A percentile compares a stretch with the other conserved stretches of the same genome.
phyloP scores from a whole-genome alignment of 2,329 filamentous ascomycete genomes.

The Colletotrichum euphorbiae region DNA sequence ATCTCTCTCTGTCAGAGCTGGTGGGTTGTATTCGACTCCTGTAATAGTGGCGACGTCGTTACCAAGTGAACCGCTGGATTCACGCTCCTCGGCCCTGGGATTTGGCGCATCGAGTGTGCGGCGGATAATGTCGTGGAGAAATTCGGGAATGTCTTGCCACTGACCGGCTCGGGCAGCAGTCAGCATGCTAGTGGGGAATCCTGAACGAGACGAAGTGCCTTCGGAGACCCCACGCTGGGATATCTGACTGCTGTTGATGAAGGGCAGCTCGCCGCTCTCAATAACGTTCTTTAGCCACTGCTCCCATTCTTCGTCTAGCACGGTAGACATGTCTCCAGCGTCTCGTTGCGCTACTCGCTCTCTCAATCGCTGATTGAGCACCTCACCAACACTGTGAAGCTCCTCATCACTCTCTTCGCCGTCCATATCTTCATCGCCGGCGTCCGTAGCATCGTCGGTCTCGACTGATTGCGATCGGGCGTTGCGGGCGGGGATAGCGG shows the following conservation, averaged over 20 bases:
- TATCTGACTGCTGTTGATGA: slow-evolving; percentile 57
- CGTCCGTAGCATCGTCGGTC: slow-evolving; percentile 22
- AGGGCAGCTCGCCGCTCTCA: slow-evolving; percentile 69
- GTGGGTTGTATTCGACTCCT: not conserved
- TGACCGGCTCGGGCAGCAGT: slow-evolving; percentile 66
- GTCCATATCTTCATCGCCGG: slow-evolving; percentile 53
- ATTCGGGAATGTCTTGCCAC: slow-evolving; percentile 69
- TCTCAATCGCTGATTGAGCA: slow-evolving; percentile 73
- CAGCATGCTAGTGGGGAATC: slow-evolving; percentile 65
- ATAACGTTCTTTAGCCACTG: slow-evolving; percentile 79
- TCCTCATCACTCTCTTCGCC: slow-evolving; percentile 66
- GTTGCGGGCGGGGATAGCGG: slow-evolving; percentile 28
- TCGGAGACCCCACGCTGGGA: slow-evolving; percentile 49
- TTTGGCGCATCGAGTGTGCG: slow-evolving; percentile 57
- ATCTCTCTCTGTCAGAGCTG: slow-evolving; percentile 14
- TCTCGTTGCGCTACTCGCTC: slow-evolving; percentile 73
- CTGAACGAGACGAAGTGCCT: slow-evolving; percentile 48
- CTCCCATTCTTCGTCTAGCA: slow-evolving; percentile 79
- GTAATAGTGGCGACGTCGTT: too few species aligned
- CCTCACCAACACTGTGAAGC: slow-evolving; percentile 69
- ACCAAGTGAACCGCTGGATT: not conserved
- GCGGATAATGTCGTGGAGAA: slow-evolving; percentile 64
- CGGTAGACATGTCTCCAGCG: slow-evolving; percentile 67
- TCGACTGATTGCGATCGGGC: slow-evolving; percentile 29
- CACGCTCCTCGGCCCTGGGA: slow-evolving; percentile 24